Evolutionary conservation across 306 rosid species (phyloP).

Genomic region (Spatholobus suberectus): DNA sequence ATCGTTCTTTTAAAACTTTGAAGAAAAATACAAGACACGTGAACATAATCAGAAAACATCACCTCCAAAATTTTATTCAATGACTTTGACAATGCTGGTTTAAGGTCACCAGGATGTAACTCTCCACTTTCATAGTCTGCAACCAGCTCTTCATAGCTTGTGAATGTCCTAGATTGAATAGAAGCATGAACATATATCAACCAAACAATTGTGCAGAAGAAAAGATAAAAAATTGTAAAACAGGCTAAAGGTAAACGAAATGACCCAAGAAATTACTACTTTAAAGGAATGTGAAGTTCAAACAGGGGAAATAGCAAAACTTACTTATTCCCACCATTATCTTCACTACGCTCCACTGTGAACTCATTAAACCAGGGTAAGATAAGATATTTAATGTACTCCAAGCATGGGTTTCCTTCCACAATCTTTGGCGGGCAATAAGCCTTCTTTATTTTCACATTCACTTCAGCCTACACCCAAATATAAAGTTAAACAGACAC

Average conservation of each 20-base stretch:
- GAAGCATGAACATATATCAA: conserved; percentile 21
- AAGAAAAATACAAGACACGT: background rate
- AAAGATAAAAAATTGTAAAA: background rate
- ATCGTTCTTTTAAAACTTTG: background rate
- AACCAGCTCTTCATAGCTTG: conserved; percentile 62
- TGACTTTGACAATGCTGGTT: conserved; percentile 76
- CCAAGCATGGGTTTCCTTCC: conserved; percentile 87
- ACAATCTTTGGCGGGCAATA: conserved; percentile 81
- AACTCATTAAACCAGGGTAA: conserved; percentile 87
- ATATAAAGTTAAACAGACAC: conserved; percentile 26
- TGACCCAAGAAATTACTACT: conserved; percentile 9
- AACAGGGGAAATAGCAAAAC: conserved; percentile 36
- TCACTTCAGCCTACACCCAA: conserved; percentile 75
- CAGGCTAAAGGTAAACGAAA: conserved; percentile 16
- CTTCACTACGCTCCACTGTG: conserved; percentile 65
- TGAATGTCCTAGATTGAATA: conserved; percentile 59
- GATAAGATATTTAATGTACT: conserved; percentile 70
- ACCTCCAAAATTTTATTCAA: conserved; percentile 85
- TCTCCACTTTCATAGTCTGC: conserved; percentile 68
- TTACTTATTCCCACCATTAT: conserved; percentile 82
- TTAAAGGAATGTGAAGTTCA: background rate
- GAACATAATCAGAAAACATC: conserved; percentile 28
- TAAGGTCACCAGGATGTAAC: conserved; percentile 82
- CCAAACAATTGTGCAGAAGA: conserved; percentile 13
- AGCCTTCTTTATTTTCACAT: conserved; percentile 80